Evolutionary conservation across 2,329 filamentous ascomycete species (phyloP), one percentile per base, ranked within the genome.

Genomic region (Plectosphaerella plurivora): DNA sequence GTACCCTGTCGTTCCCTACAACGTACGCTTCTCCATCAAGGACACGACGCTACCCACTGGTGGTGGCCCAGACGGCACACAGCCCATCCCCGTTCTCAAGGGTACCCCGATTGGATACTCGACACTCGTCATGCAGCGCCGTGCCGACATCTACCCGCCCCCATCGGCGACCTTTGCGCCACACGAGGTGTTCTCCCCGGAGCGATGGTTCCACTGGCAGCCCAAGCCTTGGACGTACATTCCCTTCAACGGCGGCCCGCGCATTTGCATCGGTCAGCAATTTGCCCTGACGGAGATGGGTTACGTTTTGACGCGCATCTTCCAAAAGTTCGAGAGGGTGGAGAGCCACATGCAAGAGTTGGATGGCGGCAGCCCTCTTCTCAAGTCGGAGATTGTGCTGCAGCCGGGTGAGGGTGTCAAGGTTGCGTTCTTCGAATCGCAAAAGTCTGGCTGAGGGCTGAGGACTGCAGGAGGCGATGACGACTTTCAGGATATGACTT

Each of bases 1-100:
- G 11, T 91, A 93, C 67, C 89, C 89, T 1, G 78, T 83, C 14
- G 87, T 94, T 1, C 89, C 90, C 2, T 88, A 88, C 74, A 94
- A 94, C 69, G 79, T 90, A 49, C 86, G 91, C 56, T 73, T 86
- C 33, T 82, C 89, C 12, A 76, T 90, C 12, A 77, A 75, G 53
- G 87, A 92, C 71, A 92, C 89, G 2, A 88, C 83, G 0, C 79
- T 95, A 2, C 90, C 90, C 0, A 73, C 75, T 16, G 90, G 87
- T 55, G 87, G 86, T 55, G 88, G 87, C 0, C 75, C 79, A 1
- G 80, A 87, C 65, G 81, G 82, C 37, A 67, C 70, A 2, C 70
- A 76, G 44, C 88, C 87, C 0, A 63, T 93, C 2, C 82, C 83
- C 53, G 70, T 91, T 9, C 78, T 81, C 53, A 86, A 88, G 65